Evolutionary conservation across 345 rosid genomes (phyloP).

Genomic region (Eucalyptus decipiens): DNA sequence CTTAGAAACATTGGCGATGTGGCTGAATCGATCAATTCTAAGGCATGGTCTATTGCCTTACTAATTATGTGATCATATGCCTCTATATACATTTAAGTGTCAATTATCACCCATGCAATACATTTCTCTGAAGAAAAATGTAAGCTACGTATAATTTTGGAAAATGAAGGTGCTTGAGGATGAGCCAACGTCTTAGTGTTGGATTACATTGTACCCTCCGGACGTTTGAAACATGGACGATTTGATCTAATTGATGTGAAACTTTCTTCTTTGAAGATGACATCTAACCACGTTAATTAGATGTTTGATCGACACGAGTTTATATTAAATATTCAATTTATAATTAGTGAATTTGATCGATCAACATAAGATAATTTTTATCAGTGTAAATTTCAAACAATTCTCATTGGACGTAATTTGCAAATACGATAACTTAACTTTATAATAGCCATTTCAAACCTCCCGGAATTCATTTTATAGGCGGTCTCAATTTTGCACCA

Average conservation of each 20-base stretch:
- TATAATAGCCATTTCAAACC: no score
- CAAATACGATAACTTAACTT: no score
- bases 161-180: neutral
- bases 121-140: neutral
- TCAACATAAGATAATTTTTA: no score
- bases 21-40: neutral
- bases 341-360: no score
- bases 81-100: neutral
- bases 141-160: neutral
- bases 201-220: neutral
- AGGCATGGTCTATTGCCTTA: neutral
- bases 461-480: no score
- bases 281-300: neutral
- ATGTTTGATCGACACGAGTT: no score
- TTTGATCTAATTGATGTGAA: neutral
- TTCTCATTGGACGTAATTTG: no score
- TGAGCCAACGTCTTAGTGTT: neutral
- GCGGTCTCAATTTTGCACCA: no score
- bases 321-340: no score
- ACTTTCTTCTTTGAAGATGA: neutral
- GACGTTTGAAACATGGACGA: neutral
- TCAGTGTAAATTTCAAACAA: no score
- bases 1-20: neutral
- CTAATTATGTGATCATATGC: neutral
- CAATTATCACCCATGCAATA: neutral